Evolutionary conservation across 179 eudicot species (phyloP), one percentile per base, ranked within the genome.

Genomic region (Dionaea muscipula): DNA sequence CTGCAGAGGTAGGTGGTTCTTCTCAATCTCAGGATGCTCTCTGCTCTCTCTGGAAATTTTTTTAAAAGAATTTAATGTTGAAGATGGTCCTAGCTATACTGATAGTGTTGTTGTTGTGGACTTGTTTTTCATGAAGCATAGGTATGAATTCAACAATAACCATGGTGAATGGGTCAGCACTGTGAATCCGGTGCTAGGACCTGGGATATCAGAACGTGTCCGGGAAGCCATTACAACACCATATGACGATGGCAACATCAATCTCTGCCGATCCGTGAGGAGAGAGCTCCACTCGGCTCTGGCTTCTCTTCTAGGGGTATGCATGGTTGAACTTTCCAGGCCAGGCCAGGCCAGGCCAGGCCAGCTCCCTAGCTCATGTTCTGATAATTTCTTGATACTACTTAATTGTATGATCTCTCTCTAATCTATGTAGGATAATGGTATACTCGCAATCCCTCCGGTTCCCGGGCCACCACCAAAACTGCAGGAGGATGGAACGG

Each of bases 381-480:
- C 8, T 28, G 35, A 28, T 28, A 28, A 28, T 28, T 28, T 28
- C 35, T 8, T 3, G 35, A 28, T 28, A 8, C 35, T 8, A 3
- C 8, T 28, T 28, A 28, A 3, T 28, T 28, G 35, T 28, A 8
- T 18, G 6, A 17, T 43, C 14, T 2, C 15, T 10, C 41, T 7
- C 3, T 7, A 10, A 13, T 38, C 16, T 38, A 38, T 43, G 47
- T 39, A 89, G 97, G 90, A 81, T 60, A 64, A 16, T 46, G 83
- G 86, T 48, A 59, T 90, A 47, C 71, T 86, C 10, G 95, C 79
- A 51, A 76, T 90, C 48, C 97, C 97, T 17, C 73, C 94, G 44
- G 85, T 86, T 69, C 90, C 95, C 7, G 85, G 95, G 17, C 87
- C 83, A 7, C 95, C 97, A 35, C 95, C 97, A 25, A 80, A 81